A percentile compares a stretch with the other conserved stretches of the same genome.
Evolutionary conservation across 1,139 yeast species (phyloP).

Genomic region (Wickerhamiella pararugosa): DNA sequence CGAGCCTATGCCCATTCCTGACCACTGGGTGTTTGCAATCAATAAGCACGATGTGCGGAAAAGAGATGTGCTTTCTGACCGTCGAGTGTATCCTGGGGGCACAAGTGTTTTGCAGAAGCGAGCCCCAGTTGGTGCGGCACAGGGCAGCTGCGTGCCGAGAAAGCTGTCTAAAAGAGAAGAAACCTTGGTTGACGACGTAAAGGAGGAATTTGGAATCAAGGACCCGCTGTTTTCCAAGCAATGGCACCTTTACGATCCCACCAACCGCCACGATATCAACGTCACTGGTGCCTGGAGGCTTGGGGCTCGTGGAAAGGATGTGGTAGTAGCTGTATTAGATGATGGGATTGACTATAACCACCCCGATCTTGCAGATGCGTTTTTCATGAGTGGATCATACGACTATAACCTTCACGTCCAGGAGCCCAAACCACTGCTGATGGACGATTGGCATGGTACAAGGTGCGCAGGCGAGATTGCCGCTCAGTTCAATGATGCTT

Average conservation of each 20-base stretch:
- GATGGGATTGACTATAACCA: constrained; percentile 83
- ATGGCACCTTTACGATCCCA: constrained; percentile 80
- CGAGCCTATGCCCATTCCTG: constrained; percentile 16
- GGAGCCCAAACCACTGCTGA: constrained; percentile 63
- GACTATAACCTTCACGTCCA: constrained; percentile 71
- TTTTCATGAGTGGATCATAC: constrained; percentile 65
- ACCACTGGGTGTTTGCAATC: constrained; percentile 16
- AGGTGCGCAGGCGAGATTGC: constrained; percentile 98
- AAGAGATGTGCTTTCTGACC: background rate
- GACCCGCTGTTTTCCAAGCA: constrained; percentile 75
- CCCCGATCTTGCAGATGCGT: constrained; percentile 56
- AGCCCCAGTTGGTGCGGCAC: constrained; percentile 1
- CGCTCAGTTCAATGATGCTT: constrained; percentile 60
- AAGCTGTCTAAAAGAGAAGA: constrained; percentile 1
- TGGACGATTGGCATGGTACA: constrained; percentile 92
- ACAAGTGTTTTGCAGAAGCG: constrained; percentile 6
- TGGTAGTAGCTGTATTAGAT: constrained; percentile 70
- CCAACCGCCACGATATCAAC: constrained; percentile 75
- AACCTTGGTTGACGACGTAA: constrained; percentile 7
- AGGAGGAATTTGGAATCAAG: constrained; percentile 42
- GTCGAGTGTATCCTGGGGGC: constrained; percentile 6
- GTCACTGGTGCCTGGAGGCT: constrained; percentile 76
- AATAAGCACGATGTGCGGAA: constrained; percentile 1
- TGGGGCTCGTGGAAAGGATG: constrained; percentile 70
- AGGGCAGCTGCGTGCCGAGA: background rate